phyloP scores from a whole-genome alignment of 2,329 filamentous ascomycete species.

The Botrytis tulipae region DNA sequence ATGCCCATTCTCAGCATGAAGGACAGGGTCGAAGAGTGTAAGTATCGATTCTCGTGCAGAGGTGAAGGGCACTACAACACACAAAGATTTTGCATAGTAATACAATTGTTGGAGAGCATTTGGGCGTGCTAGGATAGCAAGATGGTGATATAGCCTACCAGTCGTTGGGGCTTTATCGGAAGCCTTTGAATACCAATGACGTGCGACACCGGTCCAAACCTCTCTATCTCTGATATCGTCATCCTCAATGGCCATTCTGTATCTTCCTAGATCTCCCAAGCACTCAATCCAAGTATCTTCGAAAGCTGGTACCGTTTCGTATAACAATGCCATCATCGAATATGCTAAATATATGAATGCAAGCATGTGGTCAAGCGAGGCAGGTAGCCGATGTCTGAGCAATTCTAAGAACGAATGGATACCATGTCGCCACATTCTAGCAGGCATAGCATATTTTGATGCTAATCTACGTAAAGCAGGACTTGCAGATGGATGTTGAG shows the following conservation, averaged over 20 bases:
- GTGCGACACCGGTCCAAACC: conserved; percentile 75
- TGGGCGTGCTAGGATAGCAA: conserved; percentile 74
- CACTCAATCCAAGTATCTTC: conserved; percentile 87
- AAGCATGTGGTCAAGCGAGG: conserved; percentile 83
- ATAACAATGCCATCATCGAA: conserved; percentile 81
- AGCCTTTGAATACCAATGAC: conserved; percentile 68
- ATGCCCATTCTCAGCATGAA: conserved; percentile 42
- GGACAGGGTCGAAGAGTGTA: conserved; percentile 63
- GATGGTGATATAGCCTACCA: conserved; percentile 82
- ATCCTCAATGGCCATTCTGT: conserved; percentile 88
- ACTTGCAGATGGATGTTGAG: conserved; percentile 78
- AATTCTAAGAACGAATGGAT: conserved; percentile 85
- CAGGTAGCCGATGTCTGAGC: conserved; percentile 69
- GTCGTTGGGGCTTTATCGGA: conserved; percentile 72
- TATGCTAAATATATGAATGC: conserved; percentile 88
- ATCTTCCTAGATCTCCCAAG: conserved; percentile 79
- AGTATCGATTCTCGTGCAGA: conserved; percentile 69
- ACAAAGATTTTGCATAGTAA: conserved; percentile 69
- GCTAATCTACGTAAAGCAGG: conserved; percentile 66
- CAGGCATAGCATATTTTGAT: conserved; percentile 85
- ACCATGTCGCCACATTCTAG: conserved; percentile 88
- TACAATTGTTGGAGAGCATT: conserved; percentile 69
- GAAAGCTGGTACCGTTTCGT: conserved; percentile 81
- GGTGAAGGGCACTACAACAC: conserved; percentile 54
- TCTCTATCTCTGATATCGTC: conserved; percentile 70